These are phyloP conservation scores for Neonectria coccinea DNA, from an alignment of 2,329 filamentous ascomycete genomes.

Conservation along the genomic window DNA sequence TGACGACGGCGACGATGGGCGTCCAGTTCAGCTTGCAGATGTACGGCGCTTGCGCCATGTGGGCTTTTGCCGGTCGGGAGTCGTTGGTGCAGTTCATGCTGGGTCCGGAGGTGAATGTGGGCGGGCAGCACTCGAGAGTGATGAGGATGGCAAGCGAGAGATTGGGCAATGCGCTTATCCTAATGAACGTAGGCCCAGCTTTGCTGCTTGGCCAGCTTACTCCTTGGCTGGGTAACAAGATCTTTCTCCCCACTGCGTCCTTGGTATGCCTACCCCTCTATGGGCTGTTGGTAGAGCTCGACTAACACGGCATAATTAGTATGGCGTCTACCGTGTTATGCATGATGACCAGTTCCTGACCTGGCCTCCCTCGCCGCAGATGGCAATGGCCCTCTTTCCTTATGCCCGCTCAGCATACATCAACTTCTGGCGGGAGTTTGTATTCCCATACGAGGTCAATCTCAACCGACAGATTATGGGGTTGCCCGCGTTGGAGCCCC, in stretches of 20 bases:
- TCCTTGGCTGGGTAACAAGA: constrained; percentile 56
- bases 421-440: constrained; percentile 59
- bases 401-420: constrained; percentile 59
- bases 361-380: constrained; percentile 67
- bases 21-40: constrained; percentile 64
- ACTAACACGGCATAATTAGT: constrained; percentile 51
- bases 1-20: constrained; percentile 66
- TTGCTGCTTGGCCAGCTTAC: constrained; percentile 59
- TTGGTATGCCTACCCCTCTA: constrained; percentile 50
- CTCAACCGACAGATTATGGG: constrained; percentile 62
- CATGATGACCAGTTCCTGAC: constrained; percentile 58
- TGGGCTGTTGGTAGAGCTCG: no score
- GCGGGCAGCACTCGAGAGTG: constrained; percentile 40
- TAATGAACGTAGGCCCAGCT: constrained; percentile 61
- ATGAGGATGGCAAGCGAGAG: constrained; percentile 46
- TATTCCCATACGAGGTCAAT: constrained; percentile 60
- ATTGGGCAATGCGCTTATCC: constrained; percentile 49
- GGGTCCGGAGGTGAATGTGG: constrained; percentile 47
- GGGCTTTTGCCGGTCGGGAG: constrained; percentile 64
- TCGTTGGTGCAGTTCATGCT: constrained; percentile 57
- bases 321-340: constrained; percentile 59
- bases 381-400: constrained; percentile 64
- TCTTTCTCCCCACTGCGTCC: constrained; percentile 57
- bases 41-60: constrained; percentile 65
- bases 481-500: constrained; percentile 48